Evolutionary conservation across 305 asterid genomes (phyloP), one percentile per base, ranked within the genome.

Genomic region (Coffea humblotiana): DNA sequence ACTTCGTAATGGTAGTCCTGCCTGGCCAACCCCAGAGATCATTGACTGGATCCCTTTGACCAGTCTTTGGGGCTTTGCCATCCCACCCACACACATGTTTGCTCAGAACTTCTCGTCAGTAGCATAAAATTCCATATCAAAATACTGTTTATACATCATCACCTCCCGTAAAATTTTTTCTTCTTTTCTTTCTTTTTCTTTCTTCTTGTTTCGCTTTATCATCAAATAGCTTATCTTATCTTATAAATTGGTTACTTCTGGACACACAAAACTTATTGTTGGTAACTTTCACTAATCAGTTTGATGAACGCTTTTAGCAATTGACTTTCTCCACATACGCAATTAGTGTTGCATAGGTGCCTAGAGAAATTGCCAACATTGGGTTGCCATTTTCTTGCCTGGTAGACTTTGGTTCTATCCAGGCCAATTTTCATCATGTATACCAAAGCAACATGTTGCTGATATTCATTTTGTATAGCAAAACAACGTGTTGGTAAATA

Each of bases 1-100:
- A 90, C 79, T 82, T 88, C 83, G 88, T 67, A 78, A 78, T 83
- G 71, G 78, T 65, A 78, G 74, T 67, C 78, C 77, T 45, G 79
- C 73, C 51, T 37, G 70, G 80, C 76, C 77, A 64, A 60, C 71
- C 67, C 58, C 84, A 86, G 79, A 83, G 85, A 86, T 86, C 83
- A 75, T 86, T 86, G 87, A 86, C 88, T 86, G 83, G 74, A 75
- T 79, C 80, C 81, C 85, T 81, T 83, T 86, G 87, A 86, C 87
- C 83, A 79, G 84, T 86, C 86, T 79, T 84, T 77, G 72, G 67
- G 78, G 15, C 68, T 66, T 83, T n/a, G 72, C 66, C 13, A 43
- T 71, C 72, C 81, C 74, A 81, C 81, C 72, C 86, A 69, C 83
- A 78, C 84, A 86, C 82, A 85, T 80, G 78, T 81, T 81, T 82